These are phyloP conservation scores for Kwoniella europaea DNA, from an alignment of 768 basidiomycete genomes.

Conservation along the genomic window DNA sequence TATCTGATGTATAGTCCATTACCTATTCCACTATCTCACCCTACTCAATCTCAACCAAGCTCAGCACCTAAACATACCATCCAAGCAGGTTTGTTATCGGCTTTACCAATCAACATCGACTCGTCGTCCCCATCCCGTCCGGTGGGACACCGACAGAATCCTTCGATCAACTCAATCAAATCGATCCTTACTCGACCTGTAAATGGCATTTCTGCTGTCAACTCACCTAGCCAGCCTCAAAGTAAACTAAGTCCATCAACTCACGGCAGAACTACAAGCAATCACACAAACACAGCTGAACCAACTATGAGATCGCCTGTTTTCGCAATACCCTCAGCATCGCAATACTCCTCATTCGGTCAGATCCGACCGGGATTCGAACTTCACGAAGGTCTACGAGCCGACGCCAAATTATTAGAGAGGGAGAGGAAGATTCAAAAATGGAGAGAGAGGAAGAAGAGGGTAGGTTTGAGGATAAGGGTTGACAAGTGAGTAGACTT, in stretches of 20 bases:
- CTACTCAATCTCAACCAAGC: neutral
- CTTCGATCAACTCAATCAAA: neutral
- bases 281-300: neutral
- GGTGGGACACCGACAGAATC: neutral
- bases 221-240: neutral
- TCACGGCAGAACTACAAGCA: neutral
- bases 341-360: neutral
- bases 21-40: conserved; percentile 12
- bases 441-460: conserved; percentile 36
- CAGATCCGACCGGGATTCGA: conserved; percentile 10
- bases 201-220: neutral
- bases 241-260: neutral
- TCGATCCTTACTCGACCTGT: neutral
- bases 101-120: conserved; percentile 19
- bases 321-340: neutral
- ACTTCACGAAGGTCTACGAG: conserved; percentile 6
- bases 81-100: conserved; percentile 33
- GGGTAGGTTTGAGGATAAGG: conserved; percentile 27
- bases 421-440: conserved; percentile 10
- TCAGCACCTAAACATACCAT: conserved; percentile 38
- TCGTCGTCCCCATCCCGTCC: neutral
- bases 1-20: conserved; percentile 32
- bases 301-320: neutral
- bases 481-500: conserved; percentile 24
- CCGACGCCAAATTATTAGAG: neutral